Evolutionary conservation across 805 yeast species (phyloP).

Genomic region (Yarrowia sp.): DNA sequence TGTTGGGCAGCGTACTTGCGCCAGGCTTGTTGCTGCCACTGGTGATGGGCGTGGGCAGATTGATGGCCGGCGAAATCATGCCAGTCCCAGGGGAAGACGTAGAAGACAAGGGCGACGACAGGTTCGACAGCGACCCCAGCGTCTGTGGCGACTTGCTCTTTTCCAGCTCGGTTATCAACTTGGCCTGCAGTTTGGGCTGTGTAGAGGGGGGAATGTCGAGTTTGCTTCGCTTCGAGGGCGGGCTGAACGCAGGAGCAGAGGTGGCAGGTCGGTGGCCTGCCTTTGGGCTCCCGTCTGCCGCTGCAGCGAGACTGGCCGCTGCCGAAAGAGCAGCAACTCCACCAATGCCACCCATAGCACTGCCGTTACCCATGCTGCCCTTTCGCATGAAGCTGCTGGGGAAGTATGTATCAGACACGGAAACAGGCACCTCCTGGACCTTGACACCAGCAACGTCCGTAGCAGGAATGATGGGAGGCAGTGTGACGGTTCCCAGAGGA

Average conservation of each 20-base stretch:
- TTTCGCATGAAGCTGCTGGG: constrained; percentile 9
- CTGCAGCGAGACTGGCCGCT: not conserved
- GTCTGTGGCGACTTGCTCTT: constrained; percentile 22
- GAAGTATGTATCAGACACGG: constrained; percentile 17
- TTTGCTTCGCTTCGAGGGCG: constrained; percentile 9
- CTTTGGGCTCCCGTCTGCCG: not conserved
- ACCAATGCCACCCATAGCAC: not conserved
- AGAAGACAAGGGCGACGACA: constrained; percentile 15
- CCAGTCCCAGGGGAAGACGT: constrained; percentile 18
- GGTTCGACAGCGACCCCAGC: constrained; percentile 3
- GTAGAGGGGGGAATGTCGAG: constrained; percentile 23
- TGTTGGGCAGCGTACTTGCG: constrained; percentile 17
- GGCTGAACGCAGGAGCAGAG: not conserved
- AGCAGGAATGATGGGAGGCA: constrained; percentile 14
- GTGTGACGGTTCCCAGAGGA: not conserved
- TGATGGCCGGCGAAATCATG: constrained; percentile 20
- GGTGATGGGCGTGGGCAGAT: constrained; percentile 20
- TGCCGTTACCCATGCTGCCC: not conserved
- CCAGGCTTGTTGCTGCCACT: constrained; percentile 21
- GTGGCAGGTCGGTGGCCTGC: not conserved
- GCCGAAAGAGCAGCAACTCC: not conserved
- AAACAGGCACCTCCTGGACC: constrained; percentile 21
- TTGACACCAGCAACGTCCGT: constrained; percentile 15
- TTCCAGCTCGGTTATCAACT: constrained; percentile 19
- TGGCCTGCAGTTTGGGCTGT: constrained; percentile 23